Evolutionary conservation across 176 grass and related monocot genomes (phyloP).

Genomic region (Ampelocalamus luodianensis): DNA sequence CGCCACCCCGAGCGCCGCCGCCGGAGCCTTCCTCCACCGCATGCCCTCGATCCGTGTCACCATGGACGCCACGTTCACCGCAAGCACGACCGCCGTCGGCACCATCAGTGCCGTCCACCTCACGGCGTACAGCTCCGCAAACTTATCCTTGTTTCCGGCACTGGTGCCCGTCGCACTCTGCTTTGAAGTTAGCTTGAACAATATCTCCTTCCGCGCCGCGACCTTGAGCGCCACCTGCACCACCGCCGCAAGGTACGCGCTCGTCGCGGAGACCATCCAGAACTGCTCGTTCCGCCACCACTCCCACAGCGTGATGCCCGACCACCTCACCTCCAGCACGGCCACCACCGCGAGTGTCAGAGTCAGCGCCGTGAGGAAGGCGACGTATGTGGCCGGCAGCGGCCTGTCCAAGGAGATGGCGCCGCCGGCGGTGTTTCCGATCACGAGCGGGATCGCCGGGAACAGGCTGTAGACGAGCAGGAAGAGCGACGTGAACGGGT

Average conservation of each 20-base stretch:
- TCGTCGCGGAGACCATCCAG: constrained; percentile 50
- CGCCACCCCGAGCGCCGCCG: background rate
- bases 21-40: background rate
- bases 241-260: constrained; percentile 36
- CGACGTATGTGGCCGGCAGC: constrained; percentile 16
- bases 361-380: constrained; percentile 36
- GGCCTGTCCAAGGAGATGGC: background rate
- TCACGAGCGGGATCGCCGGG: constrained; percentile 6
- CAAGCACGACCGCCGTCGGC: constrained; percentile 4
- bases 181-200: constrained; percentile 38
- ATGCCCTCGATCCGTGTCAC: background rate
- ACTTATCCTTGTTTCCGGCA: background rate
- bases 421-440: background rate
- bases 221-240: constrained; percentile 48
- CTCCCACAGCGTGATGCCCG: constrained; percentile 16
- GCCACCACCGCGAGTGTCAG: constrained; percentile 37
- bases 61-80: constrained; percentile 33
- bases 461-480: constrained; percentile 30
- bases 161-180: background rate
- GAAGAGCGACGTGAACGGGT: constrained; percentile 47
- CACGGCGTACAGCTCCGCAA: constrained; percentile 40
- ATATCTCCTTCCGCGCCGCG: constrained; percentile 19
- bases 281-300: constrained; percentile 54
- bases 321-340: constrained; percentile 43
- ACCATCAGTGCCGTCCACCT: constrained; percentile 43